phyloP scores from a whole-genome alignment of 306 rosid species.

The Cucurbita maxima region DNA sequence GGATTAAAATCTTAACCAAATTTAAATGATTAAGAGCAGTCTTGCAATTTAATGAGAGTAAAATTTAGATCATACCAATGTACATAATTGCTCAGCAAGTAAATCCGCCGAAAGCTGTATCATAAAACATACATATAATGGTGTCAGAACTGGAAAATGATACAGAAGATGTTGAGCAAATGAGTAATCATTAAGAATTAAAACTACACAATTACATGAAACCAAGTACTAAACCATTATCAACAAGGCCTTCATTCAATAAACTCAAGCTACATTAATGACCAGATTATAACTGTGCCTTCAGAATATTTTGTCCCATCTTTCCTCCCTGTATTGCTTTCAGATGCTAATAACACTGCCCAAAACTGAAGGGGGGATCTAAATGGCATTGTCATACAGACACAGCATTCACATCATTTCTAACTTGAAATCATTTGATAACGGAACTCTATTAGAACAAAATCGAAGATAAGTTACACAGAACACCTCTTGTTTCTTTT shows the following conservation, averaged over 20 bases:
- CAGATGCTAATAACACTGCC: background rate
- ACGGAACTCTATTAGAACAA: background rate
- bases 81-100: conserved; percentile 54
- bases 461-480: background rate
- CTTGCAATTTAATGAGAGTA: background rate
- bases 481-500: background rate
- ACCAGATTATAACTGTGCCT: background rate
- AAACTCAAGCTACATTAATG: background rate
- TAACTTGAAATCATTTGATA: background rate
- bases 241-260: background rate
- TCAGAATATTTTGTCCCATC: background rate
- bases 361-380: background rate
- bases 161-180: background rate
- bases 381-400: background rate
- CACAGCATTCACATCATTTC: background rate
- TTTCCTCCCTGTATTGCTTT: background rate
- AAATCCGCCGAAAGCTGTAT: conserved; percentile 76
- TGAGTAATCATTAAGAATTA: background rate
- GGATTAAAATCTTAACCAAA: background rate
- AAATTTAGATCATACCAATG: conserved; percentile 42
- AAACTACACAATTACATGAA: background rate
- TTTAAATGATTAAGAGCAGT: background rate
- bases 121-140: conserved; percentile 13
- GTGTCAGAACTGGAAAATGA: background rate
- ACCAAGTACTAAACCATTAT: background rate